phyloP scores from a whole-genome alignment of 441 rosid genomes.

The Arabidopsis hybrid region DNA sequence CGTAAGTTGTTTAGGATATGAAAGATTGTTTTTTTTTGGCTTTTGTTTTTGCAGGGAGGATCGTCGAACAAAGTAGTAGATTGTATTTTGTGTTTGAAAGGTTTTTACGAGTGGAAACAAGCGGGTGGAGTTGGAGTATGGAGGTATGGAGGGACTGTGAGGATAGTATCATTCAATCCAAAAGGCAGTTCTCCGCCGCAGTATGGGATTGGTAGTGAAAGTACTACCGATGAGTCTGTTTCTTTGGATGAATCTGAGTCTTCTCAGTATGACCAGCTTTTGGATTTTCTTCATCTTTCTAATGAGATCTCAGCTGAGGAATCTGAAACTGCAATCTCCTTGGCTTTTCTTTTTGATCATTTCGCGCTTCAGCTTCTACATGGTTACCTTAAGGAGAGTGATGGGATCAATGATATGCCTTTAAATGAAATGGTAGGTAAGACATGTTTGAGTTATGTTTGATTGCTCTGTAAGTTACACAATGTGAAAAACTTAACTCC shows the following conservation, averaged over 20 bases:
- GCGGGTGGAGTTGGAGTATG: slow-evolving; percentile 94
- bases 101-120: slow-evolving; percentile 93
- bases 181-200: slow-evolving; percentile 60
- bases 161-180: slow-evolving; percentile 73
- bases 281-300: slow-evolving; percentile 90
- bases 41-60: slow-evolving; percentile 68
- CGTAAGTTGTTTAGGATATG: neutral
- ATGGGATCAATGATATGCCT: slow-evolving; percentile 72
- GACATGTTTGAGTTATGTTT: slow-evolving; percentile 40
- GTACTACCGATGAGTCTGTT: slow-evolving; percentile 82
- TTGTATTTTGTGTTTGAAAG: slow-evolving; percentile 95
- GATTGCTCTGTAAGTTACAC: neutral
- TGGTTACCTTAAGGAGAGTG: slow-evolving; percentile 75
- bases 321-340: slow-evolving; percentile 70
- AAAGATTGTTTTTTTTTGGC: neutral
- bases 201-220: slow-evolving; percentile 71
- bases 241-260: slow-evolving; percentile 88
- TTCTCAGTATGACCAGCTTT: slow-evolving; percentile 83
- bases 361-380: slow-evolving; percentile 83
- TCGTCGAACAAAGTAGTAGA: slow-evolving; percentile 96
- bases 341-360: slow-evolving; percentile 87
- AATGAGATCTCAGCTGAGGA: slow-evolving; percentile 78
- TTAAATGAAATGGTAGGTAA: slow-evolving; percentile 97
- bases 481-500: neutral
- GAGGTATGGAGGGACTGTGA: slow-evolving; percentile 97